These are phyloP conservation scores for Melampsora americana DNA, from an alignment of 1,284 basidiomycete genomes.

Conservation along the genomic window DNA sequence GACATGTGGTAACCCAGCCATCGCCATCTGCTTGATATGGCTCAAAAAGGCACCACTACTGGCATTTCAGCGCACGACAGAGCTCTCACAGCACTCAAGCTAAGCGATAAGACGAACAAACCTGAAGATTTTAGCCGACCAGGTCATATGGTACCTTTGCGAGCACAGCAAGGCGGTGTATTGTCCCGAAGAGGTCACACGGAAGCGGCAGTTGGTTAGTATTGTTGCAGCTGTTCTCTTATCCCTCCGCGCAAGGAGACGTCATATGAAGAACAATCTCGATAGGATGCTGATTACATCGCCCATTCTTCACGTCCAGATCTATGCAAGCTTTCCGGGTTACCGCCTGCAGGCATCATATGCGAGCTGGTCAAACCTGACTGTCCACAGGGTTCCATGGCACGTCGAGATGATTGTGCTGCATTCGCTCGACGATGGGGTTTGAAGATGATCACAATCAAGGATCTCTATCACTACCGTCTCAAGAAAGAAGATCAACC, in stretches of 20 bases:
- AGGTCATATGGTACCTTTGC: conserved; percentile 90
- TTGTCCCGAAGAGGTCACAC: conserved; percentile 86
- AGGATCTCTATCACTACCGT: conserved; percentile 16
- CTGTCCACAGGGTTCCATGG: conserved; percentile 81
- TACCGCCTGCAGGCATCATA: conserved; percentile 76
- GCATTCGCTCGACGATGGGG: conserved; percentile 88
- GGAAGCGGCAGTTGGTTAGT: conserved; percentile 71
- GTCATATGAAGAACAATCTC: not conserved
- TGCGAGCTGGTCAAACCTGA: conserved; percentile 96
- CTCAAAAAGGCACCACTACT: conserved; percentile 73
- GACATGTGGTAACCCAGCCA: conserved; percentile 14
- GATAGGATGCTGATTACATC: not conserved
- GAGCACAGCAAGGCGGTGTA: conserved; percentile 80
- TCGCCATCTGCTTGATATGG: not conserved
- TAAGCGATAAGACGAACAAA: conserved; percentile 62
- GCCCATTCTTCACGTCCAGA: conserved; percentile 58
- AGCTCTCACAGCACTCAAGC: conserved; percentile 75
- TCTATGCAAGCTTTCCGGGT: conserved; percentile 73
- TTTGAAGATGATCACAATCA: conserved; percentile 85
- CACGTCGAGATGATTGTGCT: conserved; percentile 86
- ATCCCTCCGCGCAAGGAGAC: not conserved
- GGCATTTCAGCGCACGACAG: conserved; percentile 97
- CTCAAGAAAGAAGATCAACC: not conserved
- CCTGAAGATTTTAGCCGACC: conserved; percentile 83
- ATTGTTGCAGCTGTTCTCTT: not conserved